Conservation (phyloP, 352 stramenopile species). For the Globisporangium apiculatum region DNA sequence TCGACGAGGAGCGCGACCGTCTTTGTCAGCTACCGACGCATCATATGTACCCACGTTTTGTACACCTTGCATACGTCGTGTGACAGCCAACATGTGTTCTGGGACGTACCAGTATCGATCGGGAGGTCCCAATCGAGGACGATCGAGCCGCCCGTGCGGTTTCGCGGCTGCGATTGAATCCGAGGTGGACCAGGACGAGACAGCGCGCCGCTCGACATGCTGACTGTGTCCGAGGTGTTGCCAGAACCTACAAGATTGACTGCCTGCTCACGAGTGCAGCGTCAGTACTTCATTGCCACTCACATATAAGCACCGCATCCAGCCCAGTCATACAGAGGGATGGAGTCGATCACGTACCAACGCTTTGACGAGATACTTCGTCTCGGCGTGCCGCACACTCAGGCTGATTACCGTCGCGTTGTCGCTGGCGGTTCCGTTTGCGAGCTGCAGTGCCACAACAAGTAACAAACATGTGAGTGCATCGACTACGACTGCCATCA, state of each 20-base stretch:
- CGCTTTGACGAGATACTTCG: conserved; percentile 26
- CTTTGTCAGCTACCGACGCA: not conserved
- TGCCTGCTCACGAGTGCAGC: conserved; percentile 9
- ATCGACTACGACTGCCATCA: no score
- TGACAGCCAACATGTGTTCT: not conserved
- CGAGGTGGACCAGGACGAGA: conserved; percentile 37
- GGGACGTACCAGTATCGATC: conserved; percentile 29
- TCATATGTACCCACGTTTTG: no score
- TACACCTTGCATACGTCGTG: no score
- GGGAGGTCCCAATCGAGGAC: conserved; percentile 24
- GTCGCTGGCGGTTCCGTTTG: conserved; percentile 1
- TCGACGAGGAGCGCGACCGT: not conserved
- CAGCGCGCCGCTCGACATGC: conserved; percentile 21
- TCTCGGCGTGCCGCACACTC: conserved; percentile 28
- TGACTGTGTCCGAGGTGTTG: conserved; percentile 20
- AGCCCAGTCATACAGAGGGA: not conserved
- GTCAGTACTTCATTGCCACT: not conserved
- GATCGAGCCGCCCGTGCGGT: conserved; percentile 31
- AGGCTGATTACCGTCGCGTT: conserved; percentile 20
- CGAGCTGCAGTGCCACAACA: conserved; percentile 1
- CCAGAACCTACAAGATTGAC: conserved; percentile 37
- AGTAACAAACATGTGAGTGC: no score
- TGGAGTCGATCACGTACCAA: conserved; percentile 16
- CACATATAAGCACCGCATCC: not conserved
- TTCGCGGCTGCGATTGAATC: conserved; percentile 11